A percentile compares a stretch with the other conserved stretches of the same genome.
These are phyloP conservation scores for Cystobasidium ongulense DNA, from an alignment of 768 basidiomycete species.

Conservation along the genomic window DNA sequence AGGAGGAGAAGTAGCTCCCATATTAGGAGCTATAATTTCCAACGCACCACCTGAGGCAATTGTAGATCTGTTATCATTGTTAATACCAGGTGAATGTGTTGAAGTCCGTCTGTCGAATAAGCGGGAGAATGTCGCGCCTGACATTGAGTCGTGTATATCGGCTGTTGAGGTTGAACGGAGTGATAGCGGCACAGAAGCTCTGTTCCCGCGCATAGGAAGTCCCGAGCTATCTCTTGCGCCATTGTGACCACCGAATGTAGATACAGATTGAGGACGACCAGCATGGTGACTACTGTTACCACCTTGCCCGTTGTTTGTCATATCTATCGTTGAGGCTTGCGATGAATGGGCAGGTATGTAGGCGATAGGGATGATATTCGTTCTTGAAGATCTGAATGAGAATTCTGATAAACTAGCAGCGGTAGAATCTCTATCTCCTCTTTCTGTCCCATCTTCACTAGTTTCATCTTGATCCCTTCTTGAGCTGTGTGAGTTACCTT, in stretches of 20 bases:
- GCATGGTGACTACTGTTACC: not conserved
- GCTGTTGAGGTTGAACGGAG: constrained; percentile 11
- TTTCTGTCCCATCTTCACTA: not conserved
- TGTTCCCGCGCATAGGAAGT: not conserved
- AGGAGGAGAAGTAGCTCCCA: constrained; percentile 4
- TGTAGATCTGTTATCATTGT: constrained; percentile 27
- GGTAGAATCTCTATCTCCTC: constrained; percentile 18
- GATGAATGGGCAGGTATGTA: constrained; percentile 42
- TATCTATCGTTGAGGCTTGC: constrained; percentile 36
- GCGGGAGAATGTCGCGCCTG: constrained; percentile 18
- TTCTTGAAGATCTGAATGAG: constrained; percentile 42
- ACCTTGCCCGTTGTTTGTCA: not conserved
- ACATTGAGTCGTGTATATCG: constrained; percentile 1
- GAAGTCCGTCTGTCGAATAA: constrained; percentile 3
- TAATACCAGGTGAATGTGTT: constrained; percentile 29
- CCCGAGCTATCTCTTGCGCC: not conserved
- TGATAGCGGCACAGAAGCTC: constrained; percentile 21
- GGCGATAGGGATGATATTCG: constrained; percentile 43
- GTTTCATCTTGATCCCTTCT: not conserved
- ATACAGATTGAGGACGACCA: not conserved
- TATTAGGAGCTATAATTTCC: constrained; percentile 17
- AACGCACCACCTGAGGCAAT: constrained; percentile 22
- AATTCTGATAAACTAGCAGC: constrained; percentile 36
- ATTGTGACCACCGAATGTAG: not conserved
- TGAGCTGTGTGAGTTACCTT: constrained; percentile 32